Conservation (phyloP, 306 rosid genomes). For the Begonia loranthoides region DNA sequence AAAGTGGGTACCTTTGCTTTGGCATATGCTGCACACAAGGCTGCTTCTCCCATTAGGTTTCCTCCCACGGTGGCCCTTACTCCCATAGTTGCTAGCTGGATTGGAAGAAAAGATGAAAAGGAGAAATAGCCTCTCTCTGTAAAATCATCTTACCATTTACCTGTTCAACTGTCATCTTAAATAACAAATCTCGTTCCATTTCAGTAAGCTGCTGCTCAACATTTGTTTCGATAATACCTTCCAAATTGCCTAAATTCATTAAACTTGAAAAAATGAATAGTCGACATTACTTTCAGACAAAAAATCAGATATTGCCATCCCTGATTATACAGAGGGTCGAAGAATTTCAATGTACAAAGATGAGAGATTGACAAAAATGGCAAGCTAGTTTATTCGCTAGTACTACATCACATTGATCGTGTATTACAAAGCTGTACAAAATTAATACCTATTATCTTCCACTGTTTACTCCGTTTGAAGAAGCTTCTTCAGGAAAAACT, state of each 20-base stretch:
- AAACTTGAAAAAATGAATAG: no score
- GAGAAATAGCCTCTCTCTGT: conserved; percentile 19
- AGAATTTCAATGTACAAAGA: conserved; percentile 29
- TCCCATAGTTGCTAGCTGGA: conserved; percentile 82
- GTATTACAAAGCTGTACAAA: conserved; percentile 52
- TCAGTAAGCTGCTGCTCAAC: no score
- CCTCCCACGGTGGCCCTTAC: conserved; percentile 97
- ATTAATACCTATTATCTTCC: conserved; percentile 17
- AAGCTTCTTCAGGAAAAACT: conserved; percentile 12
- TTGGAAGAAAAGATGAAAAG: conserved; percentile 59
- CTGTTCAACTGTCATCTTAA: no score
- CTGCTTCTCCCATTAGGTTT: conserved; percentile 92
- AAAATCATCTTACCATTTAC: no score
- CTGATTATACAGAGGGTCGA: conserved; percentile 9
- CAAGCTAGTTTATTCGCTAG: conserved; percentile 8
- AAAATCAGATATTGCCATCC: conserved; percentile 6
- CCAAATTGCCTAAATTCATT: neutral
- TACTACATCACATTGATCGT: conserved; percentile 17
- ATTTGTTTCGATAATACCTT: no score
- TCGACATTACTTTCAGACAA: no score
- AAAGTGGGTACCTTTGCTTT: conserved; percentile 86
- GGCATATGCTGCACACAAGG: conserved; percentile 96
- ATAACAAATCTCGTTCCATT: no score
- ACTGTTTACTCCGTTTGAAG: conserved; percentile 12
- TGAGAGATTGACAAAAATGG: conserved; percentile 1